Percentiles rank a stretch among this genome's conserved stretches.
These are phyloP conservation scores for Agrocybe praecox DNA, from an alignment of 768 basidiomycete species.

Conservation along the genomic window DNA sequence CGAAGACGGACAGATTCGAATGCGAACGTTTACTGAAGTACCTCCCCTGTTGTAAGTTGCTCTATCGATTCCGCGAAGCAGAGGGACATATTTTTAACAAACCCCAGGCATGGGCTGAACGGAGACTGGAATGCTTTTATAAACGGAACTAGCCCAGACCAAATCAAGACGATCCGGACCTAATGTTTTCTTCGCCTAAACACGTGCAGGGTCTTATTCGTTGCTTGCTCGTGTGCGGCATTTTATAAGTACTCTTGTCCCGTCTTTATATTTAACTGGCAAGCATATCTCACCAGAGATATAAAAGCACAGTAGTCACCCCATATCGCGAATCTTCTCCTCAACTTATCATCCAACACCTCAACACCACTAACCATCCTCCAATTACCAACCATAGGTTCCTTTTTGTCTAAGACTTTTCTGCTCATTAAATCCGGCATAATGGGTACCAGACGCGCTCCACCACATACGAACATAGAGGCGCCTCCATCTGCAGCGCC, in stretches of 20 bases:
- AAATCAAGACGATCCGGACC: background rate
- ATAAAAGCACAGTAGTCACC: background rate
- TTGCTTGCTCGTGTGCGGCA: background rate
- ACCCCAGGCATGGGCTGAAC: background rate
- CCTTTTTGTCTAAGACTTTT: background rate
- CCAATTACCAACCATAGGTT: background rate
- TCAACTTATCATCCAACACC: background rate
- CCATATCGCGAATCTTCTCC: background rate
- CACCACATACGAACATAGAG: background rate
- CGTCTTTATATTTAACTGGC: background rate
- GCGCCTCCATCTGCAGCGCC: background rate
- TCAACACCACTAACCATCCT: background rate
- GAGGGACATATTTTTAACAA: background rate
- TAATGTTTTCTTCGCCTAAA: background rate
- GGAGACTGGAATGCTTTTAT: background rate
- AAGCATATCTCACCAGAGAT: background rate
- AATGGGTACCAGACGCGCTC: constrained; percentile 1
- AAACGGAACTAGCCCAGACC: constrained; percentile 1
- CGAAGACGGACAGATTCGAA: background rate
- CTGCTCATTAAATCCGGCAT: background rate
- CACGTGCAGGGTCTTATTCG: background rate
- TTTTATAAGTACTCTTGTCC: background rate
- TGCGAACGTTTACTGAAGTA: background rate
- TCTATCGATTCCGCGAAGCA: background rate
- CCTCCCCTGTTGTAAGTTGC: too few species aligned